Evolutionary conservation across 1,139 yeast genomes (phyloP).

Genomic region (Geotrichum bryndzae): DNA sequence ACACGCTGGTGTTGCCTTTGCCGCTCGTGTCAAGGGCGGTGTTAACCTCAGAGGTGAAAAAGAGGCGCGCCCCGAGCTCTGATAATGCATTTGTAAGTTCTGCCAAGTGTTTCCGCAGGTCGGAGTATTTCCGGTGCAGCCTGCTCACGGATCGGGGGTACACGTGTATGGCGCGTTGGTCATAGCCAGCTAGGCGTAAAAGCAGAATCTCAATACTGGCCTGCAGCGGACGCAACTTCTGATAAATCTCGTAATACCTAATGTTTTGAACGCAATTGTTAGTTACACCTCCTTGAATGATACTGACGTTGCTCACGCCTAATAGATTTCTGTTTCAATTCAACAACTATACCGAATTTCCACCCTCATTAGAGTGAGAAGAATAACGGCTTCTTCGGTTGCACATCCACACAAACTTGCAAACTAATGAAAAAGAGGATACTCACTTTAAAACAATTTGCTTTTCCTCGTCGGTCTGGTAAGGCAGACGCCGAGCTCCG

Average conservation of each 20-base stretch:
- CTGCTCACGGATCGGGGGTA: slow-evolving; percentile 37
- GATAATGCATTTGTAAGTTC: slow-evolving; percentile 33
- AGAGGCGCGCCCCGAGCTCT: background rate
- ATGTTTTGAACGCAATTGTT: background rate
- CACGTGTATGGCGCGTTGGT: slow-evolving; percentile 31
- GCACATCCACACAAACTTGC: background rate
- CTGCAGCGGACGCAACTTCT: slow-evolving; percentile 44
- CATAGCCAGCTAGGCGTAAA: slow-evolving; percentile 46
- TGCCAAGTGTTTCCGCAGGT: slow-evolving; percentile 40
- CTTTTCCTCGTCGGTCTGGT: slow-evolving; percentile 3
- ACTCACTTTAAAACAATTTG: slow-evolving; percentile 5
- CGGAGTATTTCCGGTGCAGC: slow-evolving; percentile 40
- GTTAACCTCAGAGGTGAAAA: background rate
- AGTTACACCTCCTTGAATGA: background rate
- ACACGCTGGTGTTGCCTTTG: background rate
- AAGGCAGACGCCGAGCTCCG: slow-evolving; percentile 6
- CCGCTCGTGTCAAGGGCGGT: background rate
- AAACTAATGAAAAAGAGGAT: background rate
- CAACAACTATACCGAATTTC: background rate
- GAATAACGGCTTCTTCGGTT: background rate
- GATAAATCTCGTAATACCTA: slow-evolving; percentile 3
- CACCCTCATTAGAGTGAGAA: background rate
- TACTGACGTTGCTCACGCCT: background rate
- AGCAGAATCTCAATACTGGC: slow-evolving; percentile 60
- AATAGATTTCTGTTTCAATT: background rate